These are phyloP conservation scores for Claviceps capensis DNA, from an alignment of 2,329 filamentous ascomycete species.

Conservation along the genomic window DNA sequence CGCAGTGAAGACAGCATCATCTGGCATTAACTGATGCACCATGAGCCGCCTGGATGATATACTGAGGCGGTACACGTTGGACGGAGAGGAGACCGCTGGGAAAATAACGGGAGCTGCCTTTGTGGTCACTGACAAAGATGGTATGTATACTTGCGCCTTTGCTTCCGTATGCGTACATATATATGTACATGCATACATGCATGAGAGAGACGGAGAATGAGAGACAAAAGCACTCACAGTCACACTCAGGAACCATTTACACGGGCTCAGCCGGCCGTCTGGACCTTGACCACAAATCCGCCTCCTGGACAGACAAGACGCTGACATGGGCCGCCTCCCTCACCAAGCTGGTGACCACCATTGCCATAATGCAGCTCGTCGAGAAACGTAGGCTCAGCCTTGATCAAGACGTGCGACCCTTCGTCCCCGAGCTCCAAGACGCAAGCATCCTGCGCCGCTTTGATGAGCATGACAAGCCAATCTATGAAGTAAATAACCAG, in stretches of 20 bases:
- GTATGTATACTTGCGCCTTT: conserved; percentile 7
- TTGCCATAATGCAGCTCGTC: conserved; percentile 25
- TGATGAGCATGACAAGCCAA: conserved; percentile 19
- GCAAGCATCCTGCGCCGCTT: conserved; percentile 26
- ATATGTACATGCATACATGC: background rate
- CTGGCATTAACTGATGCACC: background rate
- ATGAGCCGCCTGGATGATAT: conserved; percentile 19
- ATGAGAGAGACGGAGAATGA: too few species aligned
- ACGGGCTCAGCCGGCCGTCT: conserved; percentile 23
- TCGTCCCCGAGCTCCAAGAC: conserved; percentile 20
- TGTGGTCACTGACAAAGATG: conserved; percentile 19
- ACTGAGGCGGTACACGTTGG: conserved; percentile 16
- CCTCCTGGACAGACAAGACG: conserved; percentile 17
- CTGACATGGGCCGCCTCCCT: conserved; percentile 27
- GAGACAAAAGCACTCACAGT: too few species aligned
- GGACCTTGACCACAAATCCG: conserved; percentile 15
- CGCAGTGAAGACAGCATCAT: too few species aligned
- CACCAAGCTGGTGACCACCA: conserved; percentile 28
- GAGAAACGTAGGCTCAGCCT: conserved; percentile 20
- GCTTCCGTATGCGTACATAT: background rate
- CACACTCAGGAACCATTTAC: conserved; percentile 19
- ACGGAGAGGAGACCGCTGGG: conserved; percentile 15
- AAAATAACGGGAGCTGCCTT: conserved; percentile 25
- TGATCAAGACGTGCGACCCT: conserved; percentile 22
- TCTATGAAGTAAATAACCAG: conserved; percentile 21